Conservation (phyloP, 805 yeast genomes). For the Yueomyces sp. region DNA sequence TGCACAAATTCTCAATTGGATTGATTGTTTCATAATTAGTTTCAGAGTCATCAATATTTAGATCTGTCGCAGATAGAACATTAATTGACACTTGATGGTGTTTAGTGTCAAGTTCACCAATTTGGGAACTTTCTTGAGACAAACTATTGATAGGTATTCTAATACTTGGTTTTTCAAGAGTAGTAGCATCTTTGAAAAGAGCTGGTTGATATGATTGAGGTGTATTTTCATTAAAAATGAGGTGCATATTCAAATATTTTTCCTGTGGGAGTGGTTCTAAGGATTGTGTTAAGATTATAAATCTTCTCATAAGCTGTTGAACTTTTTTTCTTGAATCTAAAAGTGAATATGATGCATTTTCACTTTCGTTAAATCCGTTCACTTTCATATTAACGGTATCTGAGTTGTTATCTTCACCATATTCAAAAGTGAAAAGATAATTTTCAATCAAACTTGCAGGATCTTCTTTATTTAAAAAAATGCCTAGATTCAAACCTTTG, state of each 20-base stretch:
- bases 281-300: conserved; percentile 40
- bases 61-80: conserved; percentile 18
- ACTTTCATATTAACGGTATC: conserved; percentile 13
- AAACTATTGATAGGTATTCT: conserved; percentile 13
- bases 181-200: conserved; percentile 32
- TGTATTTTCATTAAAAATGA: conserved; percentile 35
- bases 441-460: conserved; percentile 36
- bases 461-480: conserved; percentile 29
- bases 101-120: conserved; percentile 23
- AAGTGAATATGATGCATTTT: conserved; percentile 12
- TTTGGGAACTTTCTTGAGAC: conserved; percentile 8
- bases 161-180: conserved; percentile 24
- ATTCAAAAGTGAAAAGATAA: conserved; percentile 36
- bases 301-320: conserved; percentile 36
- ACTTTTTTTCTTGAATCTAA: conserved; percentile 31
- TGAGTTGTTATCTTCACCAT: conserved; percentile 20
- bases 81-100: conserved; percentile 21
- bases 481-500: conserved; percentile 32
- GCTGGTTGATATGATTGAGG: conserved; percentile 38
- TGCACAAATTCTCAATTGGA: conserved; percentile 13
- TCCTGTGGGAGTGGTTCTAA: conserved; percentile 37
- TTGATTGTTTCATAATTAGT: conserved; percentile 7
- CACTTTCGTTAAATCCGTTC: conserved; percentile 3
- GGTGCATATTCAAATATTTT: conserved; percentile 34
- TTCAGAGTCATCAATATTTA: not conserved